Evolutionary conservation across 441 rosid genomes (phyloP).

Genomic region (Erysimum cheiri): DNA sequence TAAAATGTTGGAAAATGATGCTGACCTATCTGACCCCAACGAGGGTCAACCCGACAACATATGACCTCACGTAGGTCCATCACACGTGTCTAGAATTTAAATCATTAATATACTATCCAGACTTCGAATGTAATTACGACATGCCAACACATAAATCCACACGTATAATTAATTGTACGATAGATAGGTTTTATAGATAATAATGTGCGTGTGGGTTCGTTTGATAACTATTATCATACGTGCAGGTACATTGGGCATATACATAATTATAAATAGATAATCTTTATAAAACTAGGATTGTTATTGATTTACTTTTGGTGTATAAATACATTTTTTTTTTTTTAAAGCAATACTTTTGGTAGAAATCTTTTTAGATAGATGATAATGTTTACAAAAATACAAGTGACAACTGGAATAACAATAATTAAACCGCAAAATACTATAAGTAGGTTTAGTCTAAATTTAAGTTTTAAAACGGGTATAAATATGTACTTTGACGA

Average conservation of each 20-base stretch:
- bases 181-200: background rate
- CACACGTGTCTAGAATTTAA: conserved; percentile 36
- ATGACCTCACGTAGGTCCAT: conserved; percentile 40
- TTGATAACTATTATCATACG: background rate
- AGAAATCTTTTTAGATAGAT: background rate
- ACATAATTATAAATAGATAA: background rate
- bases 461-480: background rate
- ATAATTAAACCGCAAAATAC: background rate
- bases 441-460: background rate
- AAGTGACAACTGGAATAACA: background rate
- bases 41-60: conserved; percentile 45
- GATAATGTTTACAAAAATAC: background rate
- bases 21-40: conserved; percentile 35
- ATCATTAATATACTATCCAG: conserved; percentile 4
- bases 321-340: no score
- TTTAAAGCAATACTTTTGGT: no score
- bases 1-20: conserved; percentile 47
- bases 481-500: conserved; percentile 25
- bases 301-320: background rate
- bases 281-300: background rate
- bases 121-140: conserved; percentile 22
- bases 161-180: background rate
- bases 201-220: no score
- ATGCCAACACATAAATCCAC: conserved; percentile 32
- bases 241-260: background rate